Evolutionary conservation across 306 rosid genomes (phyloP), one percentile per base, ranked within the genome.

Genomic region (Cucumis melo): DNA sequence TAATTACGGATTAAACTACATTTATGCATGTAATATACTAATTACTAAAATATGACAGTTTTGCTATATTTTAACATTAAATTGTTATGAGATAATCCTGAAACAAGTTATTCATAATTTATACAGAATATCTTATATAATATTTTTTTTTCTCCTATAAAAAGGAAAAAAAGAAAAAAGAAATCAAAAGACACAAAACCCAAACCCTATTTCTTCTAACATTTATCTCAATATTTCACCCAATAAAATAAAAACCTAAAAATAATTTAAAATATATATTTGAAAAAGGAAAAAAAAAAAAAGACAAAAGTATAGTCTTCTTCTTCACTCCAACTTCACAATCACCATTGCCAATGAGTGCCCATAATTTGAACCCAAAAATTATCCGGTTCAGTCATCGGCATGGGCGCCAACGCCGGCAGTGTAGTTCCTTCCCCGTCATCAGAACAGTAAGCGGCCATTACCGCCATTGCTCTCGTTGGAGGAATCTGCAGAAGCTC

Each of bases 401-500:
- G 48, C 16, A 9, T 2, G 20, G 32, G 20, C 29, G 1, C 29
- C 29, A 2, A 27, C 57, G 36, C 2, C 38, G 32, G 7, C 57
- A 20, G 1, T 54, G 13, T 11, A 46, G 4, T 71, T 24, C 23
- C 41, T 14, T 15, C 41, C 5, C 24, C 23, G 21, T 14, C 23
- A 8, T 71, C 41, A 71, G 58, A 71, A 71, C 15, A 72, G 76
- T 41, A 57, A 38, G 9, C 68, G 29, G 12, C 64, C 78, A 11
- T 8, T 57, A 3, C 78, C 62, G 51, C 10, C 39, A 57, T 38
- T 36, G 14, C 55, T 7, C 39, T 39, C 54, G 62, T 75, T 75
- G 67, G 65, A 75, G 78, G 78, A 10, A 57, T 36, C 78, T 24
- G 66, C 66, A 19, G 78, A 38, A 75, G 13, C 66, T 23, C 36